A percentile compares a stretch with the other conserved stretches of the same genome.
phyloP scores from a whole-genome alignment of 2,329 filamentous ascomycete genomes.

The Aspergillus nomiae region DNA sequence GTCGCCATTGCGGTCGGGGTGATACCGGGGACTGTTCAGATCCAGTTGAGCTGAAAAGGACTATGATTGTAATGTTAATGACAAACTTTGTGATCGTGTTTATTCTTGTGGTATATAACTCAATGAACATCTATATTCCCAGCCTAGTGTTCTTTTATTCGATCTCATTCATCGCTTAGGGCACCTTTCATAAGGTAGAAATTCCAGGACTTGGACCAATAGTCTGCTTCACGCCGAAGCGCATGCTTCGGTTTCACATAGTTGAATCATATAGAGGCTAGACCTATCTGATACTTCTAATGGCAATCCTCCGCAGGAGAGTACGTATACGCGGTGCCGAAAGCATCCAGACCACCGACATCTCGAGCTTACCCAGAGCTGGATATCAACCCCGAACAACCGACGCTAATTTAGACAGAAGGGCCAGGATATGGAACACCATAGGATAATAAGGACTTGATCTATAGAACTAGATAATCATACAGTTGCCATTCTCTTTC shows the following conservation, averaged over 20 bases:
- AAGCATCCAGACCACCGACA: slow-evolving; percentile 1
- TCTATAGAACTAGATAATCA: slow-evolving; percentile 3
- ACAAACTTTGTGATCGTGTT: neutral
- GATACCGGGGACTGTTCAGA: neutral
- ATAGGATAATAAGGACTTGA: slow-evolving; percentile 3
- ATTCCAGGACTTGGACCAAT: neutral
- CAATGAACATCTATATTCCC: neutral
- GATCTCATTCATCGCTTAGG: neutral
- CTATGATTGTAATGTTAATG: neutral
- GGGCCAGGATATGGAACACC: neutral
- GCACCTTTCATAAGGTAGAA: neutral
- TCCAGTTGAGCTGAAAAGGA: neutral
- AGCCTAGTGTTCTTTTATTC: neutral
- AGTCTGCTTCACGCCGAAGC: neutral
- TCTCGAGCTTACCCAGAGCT: slow-evolving; percentile 2
- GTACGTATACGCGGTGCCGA: neutral
- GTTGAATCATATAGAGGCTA: neutral
- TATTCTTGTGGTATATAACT: neutral
- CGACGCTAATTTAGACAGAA: slow-evolving; percentile 1
- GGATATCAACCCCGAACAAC: slow-evolving; percentile 4
- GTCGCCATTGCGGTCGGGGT: neutral
- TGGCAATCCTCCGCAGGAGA: slow-evolving; percentile 1
- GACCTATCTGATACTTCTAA: neutral
- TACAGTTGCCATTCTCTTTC: too few relatives aligned
- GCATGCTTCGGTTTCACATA: slow-evolving; percentile 4